These are phyloP conservation scores for Wallacemonas sp. DNA, from an alignment of 208 protist genomes.

Conservation along the genomic window DNA sequence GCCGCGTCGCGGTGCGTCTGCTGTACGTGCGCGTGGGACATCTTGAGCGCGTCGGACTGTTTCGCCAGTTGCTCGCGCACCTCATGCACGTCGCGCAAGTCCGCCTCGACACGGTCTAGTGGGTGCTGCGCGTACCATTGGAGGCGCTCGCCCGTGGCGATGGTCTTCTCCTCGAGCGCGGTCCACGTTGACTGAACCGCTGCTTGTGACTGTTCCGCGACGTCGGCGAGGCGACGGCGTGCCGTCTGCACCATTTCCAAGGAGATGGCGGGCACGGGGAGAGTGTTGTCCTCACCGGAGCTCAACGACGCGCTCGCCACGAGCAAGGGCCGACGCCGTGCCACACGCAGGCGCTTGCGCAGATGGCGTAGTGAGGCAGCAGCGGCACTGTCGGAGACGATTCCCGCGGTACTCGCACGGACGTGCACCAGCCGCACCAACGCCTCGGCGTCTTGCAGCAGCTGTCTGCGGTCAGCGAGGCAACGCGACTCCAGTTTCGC, in stretches of 20 bases:
- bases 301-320: neutral
- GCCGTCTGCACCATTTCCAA: neutral
- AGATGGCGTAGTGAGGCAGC: neutral
- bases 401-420: neutral
- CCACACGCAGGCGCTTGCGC: neutral
- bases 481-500: neutral
- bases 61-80: conserved; percentile 19
- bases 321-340: neutral
- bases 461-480: neutral
- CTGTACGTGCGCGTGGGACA: neutral
- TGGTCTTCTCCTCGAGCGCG: neutral
- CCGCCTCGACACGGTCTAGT: conserved; percentile 33
- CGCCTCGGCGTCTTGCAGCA: neutral
- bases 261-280: neutral
- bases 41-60: neutral
- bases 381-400: neutral
- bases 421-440: neutral
- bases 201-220: neutral
- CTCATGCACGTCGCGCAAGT: conserved; percentile 35
- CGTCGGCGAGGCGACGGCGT: neutral
- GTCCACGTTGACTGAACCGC: neutral
- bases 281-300: no score
- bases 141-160: conserved; percentile 29
- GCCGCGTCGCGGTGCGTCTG: conserved; percentile 7
- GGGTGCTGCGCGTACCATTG: conserved; percentile 63